Conservation (phyloP, 441 rosid species). For the Gossypium lobatum region DNA sequence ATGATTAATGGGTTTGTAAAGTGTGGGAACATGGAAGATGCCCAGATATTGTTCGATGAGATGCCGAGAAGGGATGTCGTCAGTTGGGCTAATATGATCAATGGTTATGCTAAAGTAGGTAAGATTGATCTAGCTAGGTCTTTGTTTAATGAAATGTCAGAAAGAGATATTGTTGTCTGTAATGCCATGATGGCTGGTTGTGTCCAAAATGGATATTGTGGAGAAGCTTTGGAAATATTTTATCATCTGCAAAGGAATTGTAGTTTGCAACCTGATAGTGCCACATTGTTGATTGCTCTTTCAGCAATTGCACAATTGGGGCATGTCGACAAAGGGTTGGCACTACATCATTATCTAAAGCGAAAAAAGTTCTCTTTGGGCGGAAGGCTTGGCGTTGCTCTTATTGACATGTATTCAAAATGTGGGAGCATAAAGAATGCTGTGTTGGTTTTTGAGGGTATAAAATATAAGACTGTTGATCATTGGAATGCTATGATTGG, state of each 20-base stretch:
- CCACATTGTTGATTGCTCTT: slow-evolving; percentile 45
- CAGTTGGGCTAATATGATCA: slow-evolving; percentile 56
- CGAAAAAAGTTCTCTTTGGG: slow-evolving; percentile 23
- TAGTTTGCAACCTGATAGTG: slow-evolving; percentile 37
- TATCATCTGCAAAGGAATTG: slow-evolving; percentile 27
- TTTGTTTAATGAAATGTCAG: slow-evolving; percentile 42
- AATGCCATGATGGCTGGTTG: slow-evolving; percentile 62
- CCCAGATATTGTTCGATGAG: slow-evolving; percentile 35
- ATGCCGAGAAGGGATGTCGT: slow-evolving; percentile 55
- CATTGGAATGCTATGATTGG: slow-evolving; percentile 73
- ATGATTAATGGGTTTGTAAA: slow-evolving; percentile 51
- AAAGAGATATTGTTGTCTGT: slow-evolving; percentile 48
- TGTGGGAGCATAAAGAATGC: slow-evolving; percentile 54
- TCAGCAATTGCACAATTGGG: slow-evolving; percentile 56
- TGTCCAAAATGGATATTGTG: slow-evolving; percentile 33
- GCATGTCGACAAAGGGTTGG: slow-evolving; percentile 35
- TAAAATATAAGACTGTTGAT: slow-evolving; percentile 39
- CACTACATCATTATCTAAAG: slow-evolving; percentile 33
- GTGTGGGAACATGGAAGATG: slow-evolving; percentile 43
- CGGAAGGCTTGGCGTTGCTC: slow-evolving; percentile 59
- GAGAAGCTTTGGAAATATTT: slow-evolving; percentile 51
- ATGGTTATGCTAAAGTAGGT: slow-evolving; percentile 52
- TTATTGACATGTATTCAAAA: slow-evolving; percentile 57
- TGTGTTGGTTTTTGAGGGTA: slow-evolving; percentile 32
- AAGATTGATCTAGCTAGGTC: slow-evolving; percentile 34